A percentile compares a stretch with the other conserved stretches of the same genome.
Evolutionary conservation across 2,329 filamentous ascomycete genomes (phyloP).

Genomic region (Pseudocercospora vitis): DNA sequence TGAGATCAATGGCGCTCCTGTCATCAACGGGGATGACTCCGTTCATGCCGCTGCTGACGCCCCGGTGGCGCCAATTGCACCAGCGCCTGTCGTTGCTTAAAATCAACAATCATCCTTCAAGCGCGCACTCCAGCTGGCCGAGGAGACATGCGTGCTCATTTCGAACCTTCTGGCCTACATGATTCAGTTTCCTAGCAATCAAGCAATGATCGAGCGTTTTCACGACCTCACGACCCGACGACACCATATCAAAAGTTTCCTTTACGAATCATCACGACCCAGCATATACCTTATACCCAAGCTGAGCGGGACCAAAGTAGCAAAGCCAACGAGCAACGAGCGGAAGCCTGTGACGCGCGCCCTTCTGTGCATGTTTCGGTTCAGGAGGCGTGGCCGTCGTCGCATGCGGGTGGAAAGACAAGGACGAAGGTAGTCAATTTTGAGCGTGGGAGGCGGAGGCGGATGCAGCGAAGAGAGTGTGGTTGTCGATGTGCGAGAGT

Average conservation of each 20-base stretch:
- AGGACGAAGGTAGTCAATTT: slow-evolving; percentile 31
- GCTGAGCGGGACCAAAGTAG: slow-evolving; percentile 19
- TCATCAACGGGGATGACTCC: slow-evolving; percentile 34
- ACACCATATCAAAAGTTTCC: slow-evolving; percentile 31
- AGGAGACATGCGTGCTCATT: slow-evolving; percentile 11
- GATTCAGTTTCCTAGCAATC: slow-evolving; percentile 22
- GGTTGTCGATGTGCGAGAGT: slow-evolving; percentile 26
- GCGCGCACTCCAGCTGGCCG: slow-evolving; percentile 24
- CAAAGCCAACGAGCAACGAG: slow-evolving; percentile 25
- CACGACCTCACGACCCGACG: slow-evolving; percentile 33
- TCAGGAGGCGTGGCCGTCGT: slow-evolving; percentile 12
- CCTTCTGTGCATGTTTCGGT: slow-evolving; percentile 28
- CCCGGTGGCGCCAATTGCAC: slow-evolving; percentile 41
- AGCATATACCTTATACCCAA: slow-evolving; percentile 33
- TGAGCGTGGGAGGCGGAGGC: slow-evolving; percentile 23
- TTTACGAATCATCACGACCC: slow-evolving; percentile 35
- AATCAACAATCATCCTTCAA: slow-evolving; percentile 1
- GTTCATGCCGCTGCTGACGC: slow-evolving; percentile 41
- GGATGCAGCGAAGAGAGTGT: slow-evolving; percentile 24
- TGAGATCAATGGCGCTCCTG: slow-evolving; percentile 36
- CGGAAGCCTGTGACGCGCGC: slow-evolving; percentile 25
- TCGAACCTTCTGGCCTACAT: slow-evolving; percentile 24
- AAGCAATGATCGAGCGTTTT: slow-evolving; percentile 30
- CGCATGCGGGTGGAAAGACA: slow-evolving; percentile 11
- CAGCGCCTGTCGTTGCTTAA: slow-evolving; percentile 49